These are phyloP conservation scores for Kluyveromyces lactis DNA, from an alignment of 805 yeast genomes.

Conservation along the genomic window DNA sequence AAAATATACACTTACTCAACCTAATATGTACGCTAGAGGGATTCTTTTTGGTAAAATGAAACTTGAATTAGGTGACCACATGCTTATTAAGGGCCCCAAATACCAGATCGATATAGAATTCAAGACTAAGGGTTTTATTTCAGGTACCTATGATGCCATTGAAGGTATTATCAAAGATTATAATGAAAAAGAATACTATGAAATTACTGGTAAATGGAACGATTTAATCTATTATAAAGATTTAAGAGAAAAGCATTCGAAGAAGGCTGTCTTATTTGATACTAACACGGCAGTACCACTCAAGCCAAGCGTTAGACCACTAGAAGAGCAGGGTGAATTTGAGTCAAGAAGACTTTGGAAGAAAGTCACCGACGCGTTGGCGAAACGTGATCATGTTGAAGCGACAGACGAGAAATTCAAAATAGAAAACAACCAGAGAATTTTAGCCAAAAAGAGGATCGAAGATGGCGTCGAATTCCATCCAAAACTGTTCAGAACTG, in stretches of 20 bases:
- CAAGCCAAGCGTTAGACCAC: slow-evolving; percentile 67
- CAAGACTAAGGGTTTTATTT: slow-evolving; percentile 88
- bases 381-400: slow-evolving; percentile 61
- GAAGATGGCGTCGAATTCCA: slow-evolving; percentile 76
- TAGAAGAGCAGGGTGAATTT: slow-evolving; percentile 67
- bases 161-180: slow-evolving; percentile 59
- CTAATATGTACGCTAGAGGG: slow-evolving; percentile 92
- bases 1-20: slow-evolving; percentile 79
- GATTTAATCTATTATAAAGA: slow-evolving; percentile 67
- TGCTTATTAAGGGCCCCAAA: slow-evolving; percentile 59
- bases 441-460: slow-evolving; percentile 57
- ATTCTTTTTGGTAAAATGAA: slow-evolving; percentile 83
- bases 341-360: slow-evolving; percentile 85
- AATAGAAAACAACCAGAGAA: slow-evolving; percentile 84
- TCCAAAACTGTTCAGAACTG: slow-evolving; percentile 64
- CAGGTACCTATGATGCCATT: slow-evolving; percentile 87
- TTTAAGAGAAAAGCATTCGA: slow-evolving; percentile 34
- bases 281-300: slow-evolving; percentile 44
- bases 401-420: slow-evolving; percentile 86
- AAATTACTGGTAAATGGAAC: slow-evolving; percentile 89
- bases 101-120: slow-evolving; percentile 79
- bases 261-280: slow-evolving; percentile 49
- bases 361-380: slow-evolving; percentile 74
- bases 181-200: slow-evolving; percentile 49
- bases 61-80: slow-evolving; percentile 88